These are phyloP conservation scores for Tinospora cordifolia DNA, from an alignment of 164 flowering plant genomes.

Conservation along the genomic window DNA sequence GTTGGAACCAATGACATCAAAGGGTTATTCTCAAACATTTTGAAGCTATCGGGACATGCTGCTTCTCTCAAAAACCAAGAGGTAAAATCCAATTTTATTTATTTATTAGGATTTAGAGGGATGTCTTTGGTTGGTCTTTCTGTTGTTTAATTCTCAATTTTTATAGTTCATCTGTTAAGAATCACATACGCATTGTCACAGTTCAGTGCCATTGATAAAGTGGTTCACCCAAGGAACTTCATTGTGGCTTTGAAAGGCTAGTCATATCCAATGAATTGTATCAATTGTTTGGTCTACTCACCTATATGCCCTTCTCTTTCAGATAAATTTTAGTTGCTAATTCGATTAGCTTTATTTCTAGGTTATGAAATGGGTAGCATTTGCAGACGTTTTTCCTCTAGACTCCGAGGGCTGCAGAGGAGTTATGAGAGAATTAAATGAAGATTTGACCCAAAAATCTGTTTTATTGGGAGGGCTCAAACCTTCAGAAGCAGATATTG, in stretches of 20 bases:
- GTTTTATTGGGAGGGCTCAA: slow-evolving; percentile 70
- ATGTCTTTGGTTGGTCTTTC: neutral
- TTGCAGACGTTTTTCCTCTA: slow-evolving; percentile 46
- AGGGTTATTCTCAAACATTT: slow-evolving; percentile 36
- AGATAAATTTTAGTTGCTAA: neutral
- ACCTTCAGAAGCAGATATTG: slow-evolving; percentile 64
- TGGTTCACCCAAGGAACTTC: neutral
- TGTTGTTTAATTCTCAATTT: neutral
- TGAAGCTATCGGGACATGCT: slow-evolving; percentile 27
- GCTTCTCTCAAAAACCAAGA: slow-evolving; percentile 24
- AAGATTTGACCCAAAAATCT: slow-evolving; percentile 43
- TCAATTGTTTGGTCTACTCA: neutral
- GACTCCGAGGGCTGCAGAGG: slow-evolving; percentile 31
- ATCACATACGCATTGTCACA: neutral
- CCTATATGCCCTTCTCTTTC: neutral
- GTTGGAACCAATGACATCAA: slow-evolving; percentile 39
- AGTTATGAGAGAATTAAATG: slow-evolving; percentile 45
- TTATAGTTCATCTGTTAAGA: neutral
- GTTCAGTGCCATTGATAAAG: neutral
- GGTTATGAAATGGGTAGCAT: slow-evolving; percentile 65
- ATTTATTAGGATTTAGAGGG: neutral
- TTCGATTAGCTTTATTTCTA: slow-evolving; percentile 22
- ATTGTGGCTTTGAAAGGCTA: neutral
- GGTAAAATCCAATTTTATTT: slow-evolving; percentile 30
- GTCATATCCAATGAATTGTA: neutral